Conservation (phyloP, 2,329 filamentous ascomycete species). For the Botrytis hyacinthi region DNA sequence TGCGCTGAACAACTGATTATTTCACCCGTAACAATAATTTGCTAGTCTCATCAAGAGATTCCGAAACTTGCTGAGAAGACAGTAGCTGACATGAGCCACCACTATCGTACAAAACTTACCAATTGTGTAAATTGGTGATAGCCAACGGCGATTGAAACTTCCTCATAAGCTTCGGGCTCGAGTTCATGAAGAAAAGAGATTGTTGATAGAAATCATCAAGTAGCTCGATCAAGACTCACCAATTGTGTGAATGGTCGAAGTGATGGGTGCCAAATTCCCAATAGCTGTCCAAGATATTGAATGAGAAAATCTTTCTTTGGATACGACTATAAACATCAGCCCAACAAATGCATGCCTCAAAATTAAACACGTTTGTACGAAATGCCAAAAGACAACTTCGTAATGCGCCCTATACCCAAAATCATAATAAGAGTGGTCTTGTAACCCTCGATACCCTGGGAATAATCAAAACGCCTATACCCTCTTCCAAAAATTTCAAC, state of each 20-base stretch:
- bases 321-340: conserved; percentile 22
- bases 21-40: background rate
- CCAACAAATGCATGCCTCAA: conserved; percentile 12
- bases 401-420: conserved; percentile 17
- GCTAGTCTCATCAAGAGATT: background rate
- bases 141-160: background rate
- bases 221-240: background rate
- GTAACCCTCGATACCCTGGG: conserved; percentile 8
- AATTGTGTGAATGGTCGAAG: background rate
- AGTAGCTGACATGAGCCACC: background rate
- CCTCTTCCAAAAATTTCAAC: conserved; percentile 9
- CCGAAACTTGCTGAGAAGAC: background rate
- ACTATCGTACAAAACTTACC: background rate
- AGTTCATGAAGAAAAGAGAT: background rate
- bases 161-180: background rate
- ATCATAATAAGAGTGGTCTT: conserved; percentile 11
- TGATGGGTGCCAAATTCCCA: background rate
- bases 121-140: background rate
- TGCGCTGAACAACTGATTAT: background rate
- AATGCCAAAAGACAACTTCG: background rate
- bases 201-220: background rate
- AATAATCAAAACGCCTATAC: conserved; percentile 18
- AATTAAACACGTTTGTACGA: background rate
- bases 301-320: conserved; percentile 8
- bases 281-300: background rate